Base-by-base conservation (phyloP, 2,329 filamentous ascomycete species). In the Fusarium sp. region DNA sequence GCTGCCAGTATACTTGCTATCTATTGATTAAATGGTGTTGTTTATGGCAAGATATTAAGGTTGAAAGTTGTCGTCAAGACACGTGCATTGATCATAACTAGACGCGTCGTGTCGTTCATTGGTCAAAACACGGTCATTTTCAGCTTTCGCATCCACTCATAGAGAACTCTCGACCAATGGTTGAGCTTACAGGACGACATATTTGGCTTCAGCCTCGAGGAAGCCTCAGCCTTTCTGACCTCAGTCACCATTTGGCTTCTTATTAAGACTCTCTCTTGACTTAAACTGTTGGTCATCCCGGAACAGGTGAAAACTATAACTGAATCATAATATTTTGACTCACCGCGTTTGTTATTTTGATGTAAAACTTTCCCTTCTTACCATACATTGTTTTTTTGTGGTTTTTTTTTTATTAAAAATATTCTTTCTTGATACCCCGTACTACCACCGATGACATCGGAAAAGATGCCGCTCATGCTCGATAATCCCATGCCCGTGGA, bases 401-500 rank as follows among this genome's bases (percentile, higher is more conserved):
- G n/a, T n/a, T 23, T 23, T 23, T 23, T 23, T 23, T 23, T 23
- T 23, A 23, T 23, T 23, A 6, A 23, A 23, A 48, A 20, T 60
- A 40, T 69, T 65, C 63, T 63, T 50, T 60, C 66, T 67, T 73
- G 60, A 75, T 71, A 67, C 60, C 64, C 72, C 33, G 27, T 49
- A 38, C 62, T 65, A 45, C 50, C 41, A 58, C 54, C 62, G 45
- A 82, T 83, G 81, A 77, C 80, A 57, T 76, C 78, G 60, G 76
- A 79, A 71, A 81, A 80, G 73, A 85, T 85, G 82, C 83, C 84
- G 42, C 79, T 85, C 68, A 81, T 83, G 69, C 73, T 83, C 69
- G 80, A 82, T 44, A 78, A 78, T 61, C 27, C 82, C 41, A 85
- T 89, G 79, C 83, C 85, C 40, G 83, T 85, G 59, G 82, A 84